Evolutionary conservation across 1,284 basidiomycete genomes (phyloP), one percentile per base, ranked within the genome.

Genomic region (Fistulina hepatica): DNA sequence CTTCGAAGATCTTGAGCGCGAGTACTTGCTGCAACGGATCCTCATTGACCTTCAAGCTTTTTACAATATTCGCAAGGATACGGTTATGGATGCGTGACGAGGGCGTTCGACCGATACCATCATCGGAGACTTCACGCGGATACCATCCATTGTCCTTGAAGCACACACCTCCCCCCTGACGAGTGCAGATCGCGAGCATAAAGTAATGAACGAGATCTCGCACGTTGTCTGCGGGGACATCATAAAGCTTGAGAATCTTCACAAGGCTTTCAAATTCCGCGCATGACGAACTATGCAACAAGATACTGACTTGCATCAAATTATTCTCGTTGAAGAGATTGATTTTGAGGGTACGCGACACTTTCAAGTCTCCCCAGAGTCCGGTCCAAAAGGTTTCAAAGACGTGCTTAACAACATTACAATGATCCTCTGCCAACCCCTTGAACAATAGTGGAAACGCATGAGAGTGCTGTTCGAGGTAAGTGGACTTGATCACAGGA

Each of bases 121-220:
- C 47, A 16, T 67, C 58, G 28, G 28, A 31, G 28, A n/a, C 15
- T 24, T 58, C 55, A 4, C 85, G 74, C 2, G 78, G 78, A 52
- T 95, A 97, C 92, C 92, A 97, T 1, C 91, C 92, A 11, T 75
- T 70, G 53, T 94, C 90, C 33, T 67, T 72, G 59, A 94, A 97
- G 54, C 91, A 95, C 16, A 97, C 67, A 0, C 92, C 93, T 13
- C 69, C 64, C 0, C 89, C 89, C 0, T 86, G 85, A 19, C 75
- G 76, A 0, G 86, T 83, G 48, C 83, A 88, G n/a, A 91, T 74
- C 7, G 82, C 84, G 30, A 94, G 70, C 5, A 97, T 61, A 54
- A 95, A 95, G 50, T 92, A 88, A 45, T 90, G 84, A 0, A 75
- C 79, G 5, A 95, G 65, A 44, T 94, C 82, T 0, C 88, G 75